Percentiles rank a stretch among this genome's conserved stretches.
Evolutionary conservation across 2,329 filamentous ascomycete genomes (phyloP).

Genomic region (Sporothrix pallida): DNA sequence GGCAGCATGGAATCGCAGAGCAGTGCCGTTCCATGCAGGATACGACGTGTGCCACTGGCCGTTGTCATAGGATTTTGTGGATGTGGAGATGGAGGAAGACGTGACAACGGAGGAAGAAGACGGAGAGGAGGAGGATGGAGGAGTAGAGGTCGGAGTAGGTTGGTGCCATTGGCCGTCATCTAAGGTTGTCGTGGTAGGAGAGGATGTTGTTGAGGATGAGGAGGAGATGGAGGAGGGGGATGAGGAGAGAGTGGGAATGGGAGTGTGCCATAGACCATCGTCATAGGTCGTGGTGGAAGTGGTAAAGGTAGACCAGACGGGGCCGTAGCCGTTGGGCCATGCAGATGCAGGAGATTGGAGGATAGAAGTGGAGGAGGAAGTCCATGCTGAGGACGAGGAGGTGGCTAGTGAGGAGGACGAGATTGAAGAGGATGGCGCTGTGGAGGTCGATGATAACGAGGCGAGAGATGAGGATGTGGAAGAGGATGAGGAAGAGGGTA

Average conservation of each 20-base stretch:
- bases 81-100: conserved; percentile 27
- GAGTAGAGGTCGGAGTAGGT: neutral
- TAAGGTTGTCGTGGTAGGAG: conserved; percentile 21
- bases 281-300: neutral
- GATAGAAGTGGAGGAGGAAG: neutral
- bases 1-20: conserved; percentile 35
- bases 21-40: conserved; percentile 52
- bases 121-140: neutral
- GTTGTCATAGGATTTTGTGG: conserved; percentile 47
- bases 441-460: neutral
- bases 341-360: neutral
- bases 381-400: neutral
- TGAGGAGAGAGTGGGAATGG: neutral
- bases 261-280: conserved; percentile 20
- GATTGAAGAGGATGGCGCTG: neutral
- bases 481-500: neutral
- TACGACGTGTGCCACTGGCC: conserved; percentile 56
- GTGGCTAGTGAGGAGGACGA: neutral
- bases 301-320: conserved; percentile 22
- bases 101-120: neutral
- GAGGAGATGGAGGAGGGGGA: neutral
- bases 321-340: neutral
- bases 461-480: neutral
- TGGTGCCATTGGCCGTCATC: conserved; percentile 4
- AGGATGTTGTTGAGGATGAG: conserved; percentile 8